A percentile compares a stretch with the other conserved stretches of the same genome.
Evolutionary conservation across 331 rosid species (phyloP).

Genomic region (Spiraea crenata): DNA sequence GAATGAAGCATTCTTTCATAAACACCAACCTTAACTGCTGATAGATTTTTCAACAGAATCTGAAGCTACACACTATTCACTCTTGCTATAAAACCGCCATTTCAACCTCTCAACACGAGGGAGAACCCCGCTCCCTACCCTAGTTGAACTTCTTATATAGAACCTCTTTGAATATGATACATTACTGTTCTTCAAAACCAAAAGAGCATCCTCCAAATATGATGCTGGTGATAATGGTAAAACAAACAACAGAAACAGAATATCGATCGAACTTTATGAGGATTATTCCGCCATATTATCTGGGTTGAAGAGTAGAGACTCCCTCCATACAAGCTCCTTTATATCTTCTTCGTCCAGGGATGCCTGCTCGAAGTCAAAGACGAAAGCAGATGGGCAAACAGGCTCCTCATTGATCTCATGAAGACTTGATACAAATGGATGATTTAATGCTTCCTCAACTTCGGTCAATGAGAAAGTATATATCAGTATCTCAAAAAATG

Average conservation of each 20-base stretch:
- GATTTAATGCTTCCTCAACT: conserved; percentile 92
- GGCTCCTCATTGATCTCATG: conserved; percentile 99
- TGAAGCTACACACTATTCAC: conserved; percentile 2
- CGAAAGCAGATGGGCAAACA: conserved; percentile 68
- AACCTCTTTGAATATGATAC: conserved; percentile 1
- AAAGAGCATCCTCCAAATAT: conserved; percentile 17
- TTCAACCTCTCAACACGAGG: conserved; percentile 24
- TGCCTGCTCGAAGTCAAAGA: conserved; percentile 78
- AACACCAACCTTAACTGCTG: conserved; percentile 29
- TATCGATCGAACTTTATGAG: background rate
- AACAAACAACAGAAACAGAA: conserved; percentile 20
- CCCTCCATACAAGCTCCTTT: conserved; percentile 88
- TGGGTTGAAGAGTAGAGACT: conserved; percentile 58
- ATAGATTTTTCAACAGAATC: conserved; percentile 9
- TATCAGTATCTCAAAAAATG: conserved; percentile 11
- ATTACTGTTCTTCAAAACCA: conserved; percentile 1
- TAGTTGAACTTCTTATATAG: conserved; percentile 15
- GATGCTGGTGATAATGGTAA: conserved; percentile 12
- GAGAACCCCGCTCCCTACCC: conserved; percentile 46
- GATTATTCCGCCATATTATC: conserved; percentile 39
- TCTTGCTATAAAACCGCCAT: conserved; percentile 1
- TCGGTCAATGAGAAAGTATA: conserved; percentile 7
- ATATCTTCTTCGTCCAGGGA: conserved; percentile 81
- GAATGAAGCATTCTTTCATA: conserved; percentile 37
- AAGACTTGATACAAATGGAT: conserved; percentile 81